Evolutionary conservation across 1,284 basidiomycete species (phyloP), one percentile per base, ranked within the genome.

Genomic region (Mycena sp.): DNA sequence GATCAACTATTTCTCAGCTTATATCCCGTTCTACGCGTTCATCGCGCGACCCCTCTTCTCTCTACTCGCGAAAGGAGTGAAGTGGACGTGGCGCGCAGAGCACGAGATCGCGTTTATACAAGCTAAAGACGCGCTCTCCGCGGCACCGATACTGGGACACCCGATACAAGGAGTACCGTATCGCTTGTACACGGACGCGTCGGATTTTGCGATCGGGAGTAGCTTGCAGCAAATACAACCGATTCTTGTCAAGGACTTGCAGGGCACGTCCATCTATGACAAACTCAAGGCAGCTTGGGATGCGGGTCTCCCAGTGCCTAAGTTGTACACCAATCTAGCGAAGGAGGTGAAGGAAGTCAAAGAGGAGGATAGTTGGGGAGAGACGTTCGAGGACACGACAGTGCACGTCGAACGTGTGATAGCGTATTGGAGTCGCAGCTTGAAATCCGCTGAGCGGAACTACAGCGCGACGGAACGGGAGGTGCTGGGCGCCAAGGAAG

Each of bases 181-280:
- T 58, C 56, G 76, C 7, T 37, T 80, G 1, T 81, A 81, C 54
- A 77, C 76, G 0, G 79, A 81, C 63, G 77, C 79, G 1, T 80
- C 70, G 30, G 79, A 79, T 51, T 66, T 69, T 16, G 78, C 71
- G 0, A 32, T 80, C 12, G 78, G 69, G 1, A 68, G 69, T 1
- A 72, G 71, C 6, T 62, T 81, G 11, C 79, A 81, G 45, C 80
- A 80, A 61, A 72, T 79, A 2, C 78, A 81, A 58, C 71, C 72
- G 0, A 78, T 81, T 3, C 9, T 16, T 19, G 58, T 81, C 0
- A 6, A 45, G 1, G 80, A 81, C 53, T 62, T 82, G 21, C 69
- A 71, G 46, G 78, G 77, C 0, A 82, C 80, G 0, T 64, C 67
- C 28, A 51, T 64, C 0, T 80, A 81, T 57, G 71, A 78, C 2